These are phyloP conservation scores for Ophiostoma himal-ulmi DNA, from an alignment of 2,329 filamentous ascomycete genomes.

Conservation along the genomic window DNA sequence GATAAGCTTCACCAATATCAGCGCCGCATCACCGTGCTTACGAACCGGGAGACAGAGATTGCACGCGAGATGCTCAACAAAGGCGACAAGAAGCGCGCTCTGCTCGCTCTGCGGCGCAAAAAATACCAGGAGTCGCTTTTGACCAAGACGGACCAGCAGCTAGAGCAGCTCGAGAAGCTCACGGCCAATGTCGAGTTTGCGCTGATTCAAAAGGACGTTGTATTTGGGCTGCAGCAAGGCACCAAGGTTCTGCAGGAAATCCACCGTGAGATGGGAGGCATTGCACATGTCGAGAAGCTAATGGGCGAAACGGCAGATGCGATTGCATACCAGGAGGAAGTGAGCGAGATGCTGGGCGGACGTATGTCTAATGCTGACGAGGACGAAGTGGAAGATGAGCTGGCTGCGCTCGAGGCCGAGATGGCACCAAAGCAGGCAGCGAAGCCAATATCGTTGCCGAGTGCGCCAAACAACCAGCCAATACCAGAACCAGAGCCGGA, in stretches of 20 bases:
- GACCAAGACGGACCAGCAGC: constrained; percentile 81
- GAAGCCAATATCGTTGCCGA: constrained; percentile 43
- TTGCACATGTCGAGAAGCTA: constrained; percentile 90
- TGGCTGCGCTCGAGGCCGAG: constrained; percentile 72
- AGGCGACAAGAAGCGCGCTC: constrained; percentile 73
- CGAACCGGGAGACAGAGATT: constrained; percentile 78
- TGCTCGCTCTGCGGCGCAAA: constrained; percentile 84
- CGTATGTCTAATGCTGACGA: constrained; percentile 92
- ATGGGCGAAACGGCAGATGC: constrained; percentile 90
- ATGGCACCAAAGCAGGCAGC: constrained; percentile 28
- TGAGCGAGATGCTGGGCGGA: constrained; percentile 83
- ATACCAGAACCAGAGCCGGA: not conserved
- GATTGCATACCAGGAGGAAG: constrained; percentile 88
- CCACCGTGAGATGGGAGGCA: constrained; percentile 88
- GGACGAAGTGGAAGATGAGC: constrained; percentile 94
- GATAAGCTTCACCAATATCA: constrained; percentile 97
- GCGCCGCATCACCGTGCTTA: constrained; percentile 78
- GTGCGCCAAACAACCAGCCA: constrained; percentile 44
- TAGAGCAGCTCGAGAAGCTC: constrained; percentile 88
- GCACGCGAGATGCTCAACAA: constrained; percentile 74
- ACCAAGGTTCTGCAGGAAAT: constrained; percentile 86
- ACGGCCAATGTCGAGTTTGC: constrained; percentile 91
- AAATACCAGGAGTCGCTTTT: constrained; percentile 94
- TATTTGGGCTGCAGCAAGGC: constrained; percentile 88
- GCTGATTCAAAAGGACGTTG: constrained; percentile 89